Evolutionary conservation across 2,329 filamentous ascomycete species (phyloP).

Genomic region (Byssoonygena ceratinophila): DNA sequence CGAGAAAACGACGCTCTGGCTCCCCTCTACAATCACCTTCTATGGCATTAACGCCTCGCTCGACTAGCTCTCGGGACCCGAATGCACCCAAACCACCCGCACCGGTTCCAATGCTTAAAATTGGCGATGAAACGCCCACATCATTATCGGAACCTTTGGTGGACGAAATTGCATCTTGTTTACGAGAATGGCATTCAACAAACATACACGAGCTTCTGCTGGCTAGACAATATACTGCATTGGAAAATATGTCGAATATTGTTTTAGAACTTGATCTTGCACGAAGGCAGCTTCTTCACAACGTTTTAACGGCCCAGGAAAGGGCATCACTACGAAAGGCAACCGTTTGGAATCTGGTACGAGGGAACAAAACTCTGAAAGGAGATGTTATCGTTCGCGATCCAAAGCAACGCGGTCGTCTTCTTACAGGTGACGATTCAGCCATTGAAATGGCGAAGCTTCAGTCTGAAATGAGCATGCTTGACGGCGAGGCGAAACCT

Average conservation of each 20-base stretch:
- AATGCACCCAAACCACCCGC: constrained; percentile 63
- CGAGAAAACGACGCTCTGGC: constrained; percentile 24
- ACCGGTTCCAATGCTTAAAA: constrained; percentile 92
- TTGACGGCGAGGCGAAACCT: constrained; percentile 67
- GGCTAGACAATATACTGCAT: constrained; percentile 63
- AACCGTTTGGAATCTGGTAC: constrained; percentile 90
- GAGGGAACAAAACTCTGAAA: constrained; percentile 85
- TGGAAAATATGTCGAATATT: constrained; percentile 71
- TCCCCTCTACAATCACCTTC: constrained; percentile 24
- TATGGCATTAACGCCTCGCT: constrained; percentile 29
- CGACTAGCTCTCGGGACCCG: constrained; percentile 46
- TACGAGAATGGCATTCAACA: constrained; percentile 96
- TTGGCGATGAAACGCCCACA: constrained; percentile 91
- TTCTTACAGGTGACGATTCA: constrained; percentile 85
- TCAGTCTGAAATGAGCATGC: constrained; percentile 90
- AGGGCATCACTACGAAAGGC: constrained; percentile 69
- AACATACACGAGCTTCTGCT: constrained; percentile 88
- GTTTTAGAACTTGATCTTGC: constrained; percentile 75
- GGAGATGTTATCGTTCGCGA: constrained; percentile 93
- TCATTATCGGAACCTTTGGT: constrained; percentile 82
- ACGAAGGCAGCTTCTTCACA: constrained; percentile 81
- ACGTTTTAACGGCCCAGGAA: constrained; percentile 81
- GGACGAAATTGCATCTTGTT: constrained; percentile 92
- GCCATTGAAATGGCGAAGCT: constrained; percentile 82
- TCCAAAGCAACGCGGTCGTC: constrained; percentile 67